Base-by-base conservation (phyloP, 176 grass and related monocot genomes). In the Luzula sylvatica region DNA sequence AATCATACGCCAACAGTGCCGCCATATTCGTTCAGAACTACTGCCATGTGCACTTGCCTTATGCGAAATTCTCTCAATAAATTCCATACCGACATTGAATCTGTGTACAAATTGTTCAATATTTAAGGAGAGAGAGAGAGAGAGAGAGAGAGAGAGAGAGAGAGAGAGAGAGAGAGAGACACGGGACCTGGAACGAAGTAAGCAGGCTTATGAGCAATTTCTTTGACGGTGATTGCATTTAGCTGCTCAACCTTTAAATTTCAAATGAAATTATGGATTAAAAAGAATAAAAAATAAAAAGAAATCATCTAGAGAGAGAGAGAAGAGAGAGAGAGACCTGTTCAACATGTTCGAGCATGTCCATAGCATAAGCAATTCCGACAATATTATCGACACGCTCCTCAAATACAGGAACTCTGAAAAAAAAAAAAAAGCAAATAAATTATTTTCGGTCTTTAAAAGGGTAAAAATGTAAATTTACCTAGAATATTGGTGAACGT, bases 81-180 rank as follows among this genome's bases (percentile, higher is more conserved):
- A 64, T 87, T 82, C 92, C 92, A 98, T 69, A 98, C 92, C 60
- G 75, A 86, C 92, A 98, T 96, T 60, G 75, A 98, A 98, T 98
- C 92, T 95, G 89, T 56, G 65, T 26, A 22, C 69, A 38, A 55
- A 42, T 76, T 65, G 17, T 16, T 48, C 69, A 39, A 42, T 2
- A 49, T 44, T 27, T 23, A 8, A 20, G 27, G 23, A 66, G 30
- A 24, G 42, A 39, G 29, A 50, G 56, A 55, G 69, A 58, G 42
- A 21, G 65, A 53, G 55, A 14, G 3, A 27, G 21, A 27, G 22
- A 5, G 24, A 22, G 39, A 67, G 26, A 24, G 49, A 12, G 16
- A 23, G 32, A 54, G 62, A 68, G 32, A 48, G 72, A 58, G 35
- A 68, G 11, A 29, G 20, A 61, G 29, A 17, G 44, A 45, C 17